Conservation (phyloP, 139 green algal genomes). For the Gonium pectorale region DNA sequence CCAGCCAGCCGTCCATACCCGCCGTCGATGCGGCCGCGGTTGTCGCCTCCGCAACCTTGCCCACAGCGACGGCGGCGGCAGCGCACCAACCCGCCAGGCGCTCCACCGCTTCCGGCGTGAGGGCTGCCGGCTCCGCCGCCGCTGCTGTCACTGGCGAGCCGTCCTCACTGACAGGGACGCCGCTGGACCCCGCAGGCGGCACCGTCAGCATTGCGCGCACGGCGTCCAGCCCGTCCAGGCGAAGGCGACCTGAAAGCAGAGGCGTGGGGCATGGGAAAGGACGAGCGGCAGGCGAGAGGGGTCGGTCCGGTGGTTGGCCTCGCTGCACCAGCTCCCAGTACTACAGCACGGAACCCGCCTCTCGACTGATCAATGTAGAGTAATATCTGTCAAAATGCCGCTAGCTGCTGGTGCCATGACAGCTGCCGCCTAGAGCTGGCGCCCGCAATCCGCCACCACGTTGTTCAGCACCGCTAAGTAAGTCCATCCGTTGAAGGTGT, state of each 20-base stretch:
- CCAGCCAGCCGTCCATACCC: slow-evolving; percentile 25
- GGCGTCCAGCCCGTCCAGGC: not conserved
- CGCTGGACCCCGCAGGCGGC: too few relatives aligned
- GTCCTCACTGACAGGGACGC: not conserved
- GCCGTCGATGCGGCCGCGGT: too few relatives aligned
- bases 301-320: too few relatives aligned
- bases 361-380: too few relatives aligned
- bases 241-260: not conserved
- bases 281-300: not conserved
- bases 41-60: not conserved
- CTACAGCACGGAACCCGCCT: too few relatives aligned
- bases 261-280: not conserved
- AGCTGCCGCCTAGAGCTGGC: too few relatives aligned
- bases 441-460: too few relatives aligned
- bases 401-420: too few relatives aligned
- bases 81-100: not conserved
- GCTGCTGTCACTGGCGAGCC: not conserved
- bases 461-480: too few relatives aligned
- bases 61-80: not conserved
- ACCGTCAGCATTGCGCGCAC: slow-evolving; percentile 21
- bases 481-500: too few relatives aligned
- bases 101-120: not conserved
- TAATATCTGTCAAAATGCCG: too few relatives aligned
- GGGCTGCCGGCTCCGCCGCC: not conserved
- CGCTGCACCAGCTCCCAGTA: too few relatives aligned